phyloP scores from a whole-genome alignment of 2,329 filamentous ascomycete genomes.

The Trichoderma asperellum region DNA sequence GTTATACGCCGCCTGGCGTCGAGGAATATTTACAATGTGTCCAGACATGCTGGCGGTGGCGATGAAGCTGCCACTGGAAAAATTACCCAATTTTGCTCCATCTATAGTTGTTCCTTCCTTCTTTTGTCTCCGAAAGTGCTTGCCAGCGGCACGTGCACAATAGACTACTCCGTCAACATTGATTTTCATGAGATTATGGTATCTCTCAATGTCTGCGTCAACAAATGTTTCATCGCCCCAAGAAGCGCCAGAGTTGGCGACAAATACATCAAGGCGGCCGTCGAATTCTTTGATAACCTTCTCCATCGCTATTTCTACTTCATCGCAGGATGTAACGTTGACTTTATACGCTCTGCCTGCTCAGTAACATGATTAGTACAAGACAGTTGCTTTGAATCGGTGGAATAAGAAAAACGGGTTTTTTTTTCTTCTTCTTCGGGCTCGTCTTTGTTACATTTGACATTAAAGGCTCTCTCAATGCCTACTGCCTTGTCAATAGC shows the following conservation, averaged over 20 bases:
- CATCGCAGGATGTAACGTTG: constrained; percentile 29
- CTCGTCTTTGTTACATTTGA: constrained; percentile 1
- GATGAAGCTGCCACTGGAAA: constrained; percentile 13
- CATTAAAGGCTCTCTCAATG: background rate
- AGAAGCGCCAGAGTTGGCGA: constrained; percentile 40
- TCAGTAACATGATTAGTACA: background rate
- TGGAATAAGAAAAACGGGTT: background rate
- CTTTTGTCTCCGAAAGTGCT: constrained; percentile 70
- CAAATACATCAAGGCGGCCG: constrained; percentile 40
- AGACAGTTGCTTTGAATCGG: background rate
- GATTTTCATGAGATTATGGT: constrained; percentile 47
- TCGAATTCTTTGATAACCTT: constrained; percentile 39
- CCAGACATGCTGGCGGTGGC: constrained; percentile 75
- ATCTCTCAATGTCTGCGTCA: constrained; percentile 41
- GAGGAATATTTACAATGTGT: constrained; percentile 76
- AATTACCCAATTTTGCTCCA: background rate
- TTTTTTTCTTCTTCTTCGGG: no score
- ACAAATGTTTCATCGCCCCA: constrained; percentile 30
- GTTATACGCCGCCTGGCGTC: constrained; percentile 75
- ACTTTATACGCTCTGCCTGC: constrained; percentile 30
- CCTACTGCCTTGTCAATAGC: background rate
- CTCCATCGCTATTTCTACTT: constrained; percentile 39
- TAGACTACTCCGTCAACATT: constrained; percentile 80
- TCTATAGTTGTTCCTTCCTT: constrained; percentile 66
- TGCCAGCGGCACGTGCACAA: constrained; percentile 70